phyloP scores from a whole-genome alignment of 2,329 filamentous ascomycete species.

The Camptophora hylomeconis region DNA sequence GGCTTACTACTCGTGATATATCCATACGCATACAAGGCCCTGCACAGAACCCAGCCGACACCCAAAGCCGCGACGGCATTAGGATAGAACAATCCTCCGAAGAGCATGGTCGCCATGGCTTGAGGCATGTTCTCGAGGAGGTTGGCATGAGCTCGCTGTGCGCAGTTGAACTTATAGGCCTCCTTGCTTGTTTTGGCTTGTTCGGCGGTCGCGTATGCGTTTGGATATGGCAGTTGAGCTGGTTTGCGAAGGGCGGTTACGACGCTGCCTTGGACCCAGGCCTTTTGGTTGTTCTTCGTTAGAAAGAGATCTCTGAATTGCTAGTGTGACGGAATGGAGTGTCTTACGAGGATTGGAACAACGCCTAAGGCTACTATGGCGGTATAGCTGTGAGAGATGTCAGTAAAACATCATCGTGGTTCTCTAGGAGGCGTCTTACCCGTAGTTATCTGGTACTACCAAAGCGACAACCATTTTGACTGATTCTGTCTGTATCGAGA shows the following conservation, averaged over 20 bases:
- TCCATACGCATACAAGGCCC: slow-evolving; percentile 37
- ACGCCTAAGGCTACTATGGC: slow-evolving; percentile 40
- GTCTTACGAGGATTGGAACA: slow-evolving; percentile 41
- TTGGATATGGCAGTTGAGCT: slow-evolving; percentile 44
- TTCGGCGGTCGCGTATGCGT: slow-evolving; percentile 43
- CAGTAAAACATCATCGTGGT: too few species aligned
- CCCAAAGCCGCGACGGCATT: slow-evolving; percentile 33
- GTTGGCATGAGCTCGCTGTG: slow-evolving; percentile 45
- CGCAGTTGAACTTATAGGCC: slow-evolving; percentile 38
- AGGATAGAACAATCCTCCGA: slow-evolving; percentile 43
- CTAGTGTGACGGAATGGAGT: too few species aligned
- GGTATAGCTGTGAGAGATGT: slow-evolving; percentile 36
- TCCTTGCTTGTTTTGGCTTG: slow-evolving; percentile 36
- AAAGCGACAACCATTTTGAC: slow-evolving; percentile 12
- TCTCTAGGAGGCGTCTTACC: slow-evolving; percentile 7
- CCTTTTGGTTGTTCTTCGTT: too few species aligned
- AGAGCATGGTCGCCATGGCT: slow-evolving; percentile 37
- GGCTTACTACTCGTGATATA: slow-evolving; percentile 22
- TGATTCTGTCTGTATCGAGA: too few species aligned
- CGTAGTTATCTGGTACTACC: slow-evolving; percentile 13
- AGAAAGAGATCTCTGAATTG: too few species aligned
- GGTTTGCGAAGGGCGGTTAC: slow-evolving; percentile 34
- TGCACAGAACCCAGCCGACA: slow-evolving; percentile 36
- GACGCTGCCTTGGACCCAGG: slow-evolving; percentile 37
- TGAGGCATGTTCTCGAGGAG: slow-evolving; percentile 45